Base-by-base conservation (phyloP, 2,329 filamentous ascomycete genomes). In the Cercospora berteroae region DNA sequence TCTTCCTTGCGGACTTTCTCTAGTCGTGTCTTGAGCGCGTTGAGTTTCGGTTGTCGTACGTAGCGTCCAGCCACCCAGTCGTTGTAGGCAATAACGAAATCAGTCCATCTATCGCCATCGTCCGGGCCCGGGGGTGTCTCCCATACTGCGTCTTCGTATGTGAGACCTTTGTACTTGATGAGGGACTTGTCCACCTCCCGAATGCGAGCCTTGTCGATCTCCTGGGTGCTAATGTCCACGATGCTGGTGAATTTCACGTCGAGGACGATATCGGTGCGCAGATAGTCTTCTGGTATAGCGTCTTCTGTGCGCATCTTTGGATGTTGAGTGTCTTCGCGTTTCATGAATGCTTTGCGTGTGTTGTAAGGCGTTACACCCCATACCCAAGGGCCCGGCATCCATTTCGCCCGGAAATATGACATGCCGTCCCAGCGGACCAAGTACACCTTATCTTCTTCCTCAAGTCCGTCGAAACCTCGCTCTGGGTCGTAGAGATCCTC, bases 111-210 rank as follows among this genome's bases (percentile, higher is more conserved):
- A 27, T 89, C 86, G 12, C 86, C 86, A 66, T 91, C 87, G 31
- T 87, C 83, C 2, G 82, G 81, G 2, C 83, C 80, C 0, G 94
- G 94, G 0, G 93, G 92, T 2, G 86, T 84, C 73, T 97, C 94
- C 94, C 94, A 97, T 0, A 96, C 93, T 0, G 88, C 87, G 67
- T 97, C 93, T 70, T 97, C 93, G 75, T 99, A 98, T 5, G 89
- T 86, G 7, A 99, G 85, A 12, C 95, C 95, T 78, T 96, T 93
- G 79, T 94, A 98, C 77, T 99, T 99, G 80, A 96, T 91, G 60
- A 90, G 86, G 0, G 93, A 89, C 73, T 88, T 86, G 60, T 88
- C 85, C 23, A 99, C 88, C 71, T 93, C 86, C 36, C 86, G 85
- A 48, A 94, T 88, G 4, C 90, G 88, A 42, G 85, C 85, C 68